Base-by-base conservation (phyloP, 129 eudicot genomes). In the Glebionis coronaria region DNA sequence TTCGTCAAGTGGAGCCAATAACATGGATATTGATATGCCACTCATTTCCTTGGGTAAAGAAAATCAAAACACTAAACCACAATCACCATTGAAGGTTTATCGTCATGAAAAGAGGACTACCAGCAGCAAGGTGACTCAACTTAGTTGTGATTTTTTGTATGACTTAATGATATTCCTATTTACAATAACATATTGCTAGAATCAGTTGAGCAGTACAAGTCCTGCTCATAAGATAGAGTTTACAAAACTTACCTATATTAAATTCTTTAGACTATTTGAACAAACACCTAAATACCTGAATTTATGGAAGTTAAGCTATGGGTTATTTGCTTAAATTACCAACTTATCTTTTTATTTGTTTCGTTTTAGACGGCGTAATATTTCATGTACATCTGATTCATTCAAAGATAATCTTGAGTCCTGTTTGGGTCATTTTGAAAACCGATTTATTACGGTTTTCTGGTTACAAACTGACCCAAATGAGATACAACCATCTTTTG, bases 101-200 rank as follows among this genome's bases (percentile, higher is more conserved):
- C 74, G 60, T 35, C 73, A 80, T 68, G 74, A 75, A 68, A 78
- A 49, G 74, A 78, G 76, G 66, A 65, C 70, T 38, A 12, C 58
- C 44, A 69, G 54, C 71, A 63, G 12, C 56, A 65, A 70, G 82
- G 87, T 82, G 55, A 78, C 44, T 50, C 13, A 14, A 73, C 46
- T 65, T 38, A 4, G 4, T 69, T 68, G 25, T 66, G 59, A 8
- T 49, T 47, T 58, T 27, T 46, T 20, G 14, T 65, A 16, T 45
- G 60, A 56, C 16, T 3, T 54, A 16, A 28, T 73, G 27, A 5
- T 8, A 16, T 56, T 65, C 44, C 3, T 20, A 27, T 73, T 65
- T 44, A 49, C 51, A 49, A 3, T 71, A 25, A 47, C 25, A 49
- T 12, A 5, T 11, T 2, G 44, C 9, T 35, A 35, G 42, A 10